phyloP scores from a whole-genome alignment of 495 filamentous ascomycete genomes.

The Margaritispora aquatica region DNA sequence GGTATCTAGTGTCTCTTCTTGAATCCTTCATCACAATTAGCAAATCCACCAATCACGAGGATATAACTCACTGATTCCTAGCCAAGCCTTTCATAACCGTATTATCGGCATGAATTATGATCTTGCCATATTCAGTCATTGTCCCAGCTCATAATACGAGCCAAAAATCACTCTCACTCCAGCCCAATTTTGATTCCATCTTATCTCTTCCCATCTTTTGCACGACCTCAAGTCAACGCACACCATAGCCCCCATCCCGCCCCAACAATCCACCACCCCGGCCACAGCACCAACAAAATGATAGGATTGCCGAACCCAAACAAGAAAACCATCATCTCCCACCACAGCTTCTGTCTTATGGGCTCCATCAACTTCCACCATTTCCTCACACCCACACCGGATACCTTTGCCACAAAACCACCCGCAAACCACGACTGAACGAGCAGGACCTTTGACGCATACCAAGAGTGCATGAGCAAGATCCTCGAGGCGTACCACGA shows the following conservation, averaged over 20 bases:
- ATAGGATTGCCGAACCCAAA: conserved; percentile 18
- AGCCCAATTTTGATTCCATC: too few species aligned
- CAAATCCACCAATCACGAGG: too few species aligned
- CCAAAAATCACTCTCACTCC: too few species aligned
- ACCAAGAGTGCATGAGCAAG: conserved; percentile 10
- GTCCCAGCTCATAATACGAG: too few species aligned
- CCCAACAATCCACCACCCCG: conserved; percentile 20
- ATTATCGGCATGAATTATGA: too few species aligned
- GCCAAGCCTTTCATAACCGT: too few species aligned
- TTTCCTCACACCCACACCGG: neutral
- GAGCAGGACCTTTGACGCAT: conserved; percentile 4
- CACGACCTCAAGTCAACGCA: too few species aligned
- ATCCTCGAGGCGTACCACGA: conserved; percentile 5
- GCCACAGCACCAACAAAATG: conserved; percentile 19
- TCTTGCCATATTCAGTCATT: too few species aligned
- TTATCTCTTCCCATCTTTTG: too few species aligned
- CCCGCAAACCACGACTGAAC: conserved; percentile 7
- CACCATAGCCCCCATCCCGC: conserved; percentile 2
- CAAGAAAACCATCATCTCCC: conserved; percentile 18
- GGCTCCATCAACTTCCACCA: conserved; percentile 15
- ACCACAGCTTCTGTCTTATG: conserved; percentile 14
- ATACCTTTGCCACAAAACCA: neutral
- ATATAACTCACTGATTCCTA: too few species aligned
- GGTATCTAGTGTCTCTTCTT: too few species aligned
- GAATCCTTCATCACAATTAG: too few species aligned